Evolutionary conservation across 768 basidiomycete species (phyloP), one percentile per base, ranked within the genome.

Genomic region (Agrocybe pediades): DNA sequence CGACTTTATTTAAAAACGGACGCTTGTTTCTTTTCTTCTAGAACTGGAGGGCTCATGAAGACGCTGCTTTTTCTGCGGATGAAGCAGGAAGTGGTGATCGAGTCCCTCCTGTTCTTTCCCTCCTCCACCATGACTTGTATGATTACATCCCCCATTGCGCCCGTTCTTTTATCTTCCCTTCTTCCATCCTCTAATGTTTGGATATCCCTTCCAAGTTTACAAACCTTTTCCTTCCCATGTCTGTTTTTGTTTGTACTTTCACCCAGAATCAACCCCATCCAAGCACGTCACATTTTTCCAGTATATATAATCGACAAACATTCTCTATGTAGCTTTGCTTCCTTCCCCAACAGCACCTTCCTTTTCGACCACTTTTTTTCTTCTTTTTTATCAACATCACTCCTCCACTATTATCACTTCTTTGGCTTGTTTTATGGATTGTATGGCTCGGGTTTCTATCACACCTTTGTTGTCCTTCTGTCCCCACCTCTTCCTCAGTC

Each of bases 381-480:
- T 59, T 62, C 24, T 44, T 26, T 45, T 46, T 30, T 30, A 48
- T 43, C 53, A 36, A 19, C 33, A 53, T 61, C 63, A 48, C 42
- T 53, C 59, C 51, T 40, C n/a, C n/a, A n/a, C n/a, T n/a, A 47
- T 47, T 47, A 46, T 49, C 47, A 51, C 46, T 47, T 46, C 54
- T 39, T 53, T 41, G 46, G 24, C 45, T 60, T 50, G 48, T 42
- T 30, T 46, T n/a, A 30, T 29, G 29, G 29, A 9, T 30, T 5
- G 49, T 33, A 55, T 29, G 51, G 36, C 55, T 55, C 45, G 26
- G 54, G 56, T 59, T 57, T 45, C 19, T 53, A n/a, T n/a, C 46
- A 43, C 56, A 58, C 62, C 41, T 79, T 79, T 79, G 79, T 85
- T 78, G 75, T 87, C 87, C 86, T 88, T 84, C 68, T 72, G 70